These are phyloP conservation scores for Microcyclosporella mali DNA, from an alignment of 2,329 filamentous ascomycete species.

Conservation along the genomic window DNA sequence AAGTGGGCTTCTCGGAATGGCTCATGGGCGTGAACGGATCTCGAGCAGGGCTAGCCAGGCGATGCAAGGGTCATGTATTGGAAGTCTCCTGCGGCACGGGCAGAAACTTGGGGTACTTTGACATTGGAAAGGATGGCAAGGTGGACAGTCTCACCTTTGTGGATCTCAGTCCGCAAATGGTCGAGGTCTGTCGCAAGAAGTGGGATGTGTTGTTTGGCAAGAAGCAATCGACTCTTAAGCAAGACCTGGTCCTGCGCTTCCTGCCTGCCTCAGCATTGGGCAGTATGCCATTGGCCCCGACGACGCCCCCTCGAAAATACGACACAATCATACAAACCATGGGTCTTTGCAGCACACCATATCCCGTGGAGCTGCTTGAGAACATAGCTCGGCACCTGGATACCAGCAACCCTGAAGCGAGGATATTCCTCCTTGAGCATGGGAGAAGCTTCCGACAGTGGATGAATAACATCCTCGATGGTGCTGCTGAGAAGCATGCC, in stretches of 20 bases:
- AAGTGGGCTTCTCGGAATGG: slow-evolving; percentile 41
- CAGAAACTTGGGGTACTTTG: slow-evolving; percentile 43
- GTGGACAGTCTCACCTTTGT: slow-evolving; percentile 42
- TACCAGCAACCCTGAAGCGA: slow-evolving; percentile 37
- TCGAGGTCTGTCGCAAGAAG: slow-evolving; percentile 44
- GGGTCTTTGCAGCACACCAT: slow-evolving; percentile 45
- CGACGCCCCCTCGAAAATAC: slow-evolving; percentile 31
- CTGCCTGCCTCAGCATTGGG: slow-evolving; percentile 41
- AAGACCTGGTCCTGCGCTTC: slow-evolving; percentile 31
- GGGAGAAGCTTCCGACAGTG: slow-evolving; percentile 44
- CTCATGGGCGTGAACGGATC: slow-evolving; percentile 37
- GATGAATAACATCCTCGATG: slow-evolving; percentile 44
- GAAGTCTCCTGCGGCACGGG: slow-evolving; percentile 47
- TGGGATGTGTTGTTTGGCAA: slow-evolving; percentile 38
- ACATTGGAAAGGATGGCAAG: slow-evolving; percentile 18
- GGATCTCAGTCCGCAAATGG: slow-evolving; percentile 44
- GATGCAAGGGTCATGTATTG: slow-evolving; percentile 42
- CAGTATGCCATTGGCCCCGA: slow-evolving; percentile 38
- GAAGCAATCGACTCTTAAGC: slow-evolving; percentile 15
- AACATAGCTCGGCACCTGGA: slow-evolving; percentile 38
- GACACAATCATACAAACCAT: slow-evolving; percentile 48
- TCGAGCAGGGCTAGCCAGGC: slow-evolving; percentile 36
- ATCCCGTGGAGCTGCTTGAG: slow-evolving; percentile 39
- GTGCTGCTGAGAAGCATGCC: slow-evolving; percentile 42
- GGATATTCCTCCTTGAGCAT: slow-evolving; percentile 46